Percentiles rank a stretch among this genome's conserved stretches.
Conservation (phyloP, 2,329 filamentous ascomycete species). For the Chrysosporium queenslandicum region DNA sequence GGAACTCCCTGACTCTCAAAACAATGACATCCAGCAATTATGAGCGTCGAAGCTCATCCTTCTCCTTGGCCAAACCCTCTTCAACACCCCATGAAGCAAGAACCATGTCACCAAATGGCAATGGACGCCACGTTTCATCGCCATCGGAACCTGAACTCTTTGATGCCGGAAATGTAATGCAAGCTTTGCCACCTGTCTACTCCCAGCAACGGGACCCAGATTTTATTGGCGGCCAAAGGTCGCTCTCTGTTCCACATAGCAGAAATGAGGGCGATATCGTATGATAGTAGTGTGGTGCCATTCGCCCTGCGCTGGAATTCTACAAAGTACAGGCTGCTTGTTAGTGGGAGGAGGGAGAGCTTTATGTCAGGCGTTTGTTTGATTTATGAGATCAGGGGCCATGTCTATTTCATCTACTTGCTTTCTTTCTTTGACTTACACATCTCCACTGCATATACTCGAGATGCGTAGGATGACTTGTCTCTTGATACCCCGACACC, state of each 20-base stretch:
- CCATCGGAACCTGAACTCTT: not conserved
- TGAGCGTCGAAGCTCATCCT: slow-evolving; percentile 2
- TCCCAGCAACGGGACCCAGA: not conserved
- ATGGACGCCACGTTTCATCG: not conserved
- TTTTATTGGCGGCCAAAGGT: not conserved
- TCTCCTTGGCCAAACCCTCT: slow-evolving; percentile 7
- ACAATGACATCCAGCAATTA: slow-evolving; percentile 1
- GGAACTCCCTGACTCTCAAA: slow-evolving; percentile 9
- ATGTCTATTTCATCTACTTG: not conserved
- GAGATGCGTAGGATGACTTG: not conserved
- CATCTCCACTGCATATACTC: not conserved
- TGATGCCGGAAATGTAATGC: slow-evolving; percentile 3
- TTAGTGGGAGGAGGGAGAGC: too few species aligned
- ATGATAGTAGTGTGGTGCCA: not conserved
- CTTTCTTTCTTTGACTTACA: not conserved
- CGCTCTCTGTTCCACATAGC: not conserved
- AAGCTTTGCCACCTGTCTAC: not conserved
- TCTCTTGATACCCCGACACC: not conserved
- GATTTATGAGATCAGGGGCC: not conserved
- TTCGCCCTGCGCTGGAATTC: not conserved
- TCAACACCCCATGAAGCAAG: not conserved
- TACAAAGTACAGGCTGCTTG: not conserved
- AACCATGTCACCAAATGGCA: not conserved
- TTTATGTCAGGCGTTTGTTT: too few species aligned
- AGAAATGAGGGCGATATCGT: slow-evolving; percentile 4